Conservation (phyloP, 139 green algal genomes). For the Chlorella sp. region DNA sequence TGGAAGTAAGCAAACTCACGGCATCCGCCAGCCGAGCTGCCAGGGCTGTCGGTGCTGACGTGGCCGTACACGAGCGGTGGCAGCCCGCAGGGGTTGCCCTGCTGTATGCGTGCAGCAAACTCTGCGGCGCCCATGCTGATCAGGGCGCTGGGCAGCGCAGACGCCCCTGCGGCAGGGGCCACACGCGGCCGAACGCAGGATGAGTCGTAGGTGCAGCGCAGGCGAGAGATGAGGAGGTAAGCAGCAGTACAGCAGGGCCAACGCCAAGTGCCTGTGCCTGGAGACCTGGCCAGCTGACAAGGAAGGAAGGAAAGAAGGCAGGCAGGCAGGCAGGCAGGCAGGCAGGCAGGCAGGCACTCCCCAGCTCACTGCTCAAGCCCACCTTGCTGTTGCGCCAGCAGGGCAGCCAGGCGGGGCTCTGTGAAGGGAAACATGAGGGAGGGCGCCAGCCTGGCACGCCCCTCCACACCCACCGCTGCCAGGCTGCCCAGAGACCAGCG, state of each 20-base stretch:
- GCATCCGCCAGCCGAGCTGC: neutral
- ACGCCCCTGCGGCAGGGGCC: neutral
- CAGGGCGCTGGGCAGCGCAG: constrained; percentile 11
- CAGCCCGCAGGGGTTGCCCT: constrained; percentile 23
- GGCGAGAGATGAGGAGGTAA: neutral
- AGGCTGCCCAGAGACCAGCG: neutral
- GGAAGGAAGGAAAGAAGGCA: too few relatives aligned
- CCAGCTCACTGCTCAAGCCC: neutral
- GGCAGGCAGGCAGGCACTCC: neutral
- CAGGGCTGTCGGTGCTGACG: neutral
- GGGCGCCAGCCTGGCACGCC: neutral
- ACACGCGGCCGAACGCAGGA: neutral
- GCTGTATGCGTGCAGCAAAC: constrained; percentile 23
- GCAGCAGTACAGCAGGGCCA: neutral
- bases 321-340: neutral
- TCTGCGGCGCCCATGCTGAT: neutral
- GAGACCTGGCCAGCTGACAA: neutral
- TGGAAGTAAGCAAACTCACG: constrained; percentile 16
- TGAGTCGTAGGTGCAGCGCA: neutral
- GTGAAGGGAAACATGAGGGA: constrained; percentile 33
- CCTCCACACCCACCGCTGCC: neutral
- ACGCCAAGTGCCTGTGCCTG: neutral
- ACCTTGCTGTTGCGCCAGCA: constrained; percentile 15
- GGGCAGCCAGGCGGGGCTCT: constrained; percentile 5
- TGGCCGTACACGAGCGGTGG: neutral